A percentile compares a stretch with the other conserved stretches of the same genome.
phyloP scores from a whole-genome alignment of 2,329 filamentous ascomycete genomes.

The Paramyrothecium sp. region DNA sequence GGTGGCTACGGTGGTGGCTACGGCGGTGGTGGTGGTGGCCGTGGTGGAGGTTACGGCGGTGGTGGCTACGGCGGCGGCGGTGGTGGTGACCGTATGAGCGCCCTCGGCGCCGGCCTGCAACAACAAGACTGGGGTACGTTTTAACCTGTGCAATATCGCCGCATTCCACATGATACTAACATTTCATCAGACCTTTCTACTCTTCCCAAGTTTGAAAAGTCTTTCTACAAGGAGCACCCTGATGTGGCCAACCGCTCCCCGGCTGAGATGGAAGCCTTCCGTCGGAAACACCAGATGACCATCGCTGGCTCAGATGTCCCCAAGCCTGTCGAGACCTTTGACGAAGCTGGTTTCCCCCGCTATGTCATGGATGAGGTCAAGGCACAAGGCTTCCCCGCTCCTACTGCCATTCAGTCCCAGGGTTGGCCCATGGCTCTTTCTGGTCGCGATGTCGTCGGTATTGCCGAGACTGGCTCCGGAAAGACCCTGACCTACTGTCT shows the following conservation, averaged over 20 bases:
- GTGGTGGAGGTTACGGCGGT: conserved; percentile 32
- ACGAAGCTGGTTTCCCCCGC: conserved; percentile 93
- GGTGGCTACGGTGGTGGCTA: conserved; percentile 30
- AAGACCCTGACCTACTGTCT: conserved; percentile 99
- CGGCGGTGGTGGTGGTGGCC: conserved; percentile 30
- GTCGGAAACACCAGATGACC: conserved; percentile 80
- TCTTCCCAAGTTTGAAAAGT: conserved; percentile 97
- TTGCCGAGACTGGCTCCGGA: conserved; percentile 97
- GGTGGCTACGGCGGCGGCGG: conserved; percentile 36
- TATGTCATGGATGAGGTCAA: conserved; percentile 99
- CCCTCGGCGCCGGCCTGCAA: conserved; percentile 84
- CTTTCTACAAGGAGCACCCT: conserved; percentile 95
- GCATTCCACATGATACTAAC: conserved; percentile 18
- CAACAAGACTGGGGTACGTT: conserved; percentile 83
- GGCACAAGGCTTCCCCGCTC: conserved; percentile 90
- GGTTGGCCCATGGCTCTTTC: conserved; percentile 99
- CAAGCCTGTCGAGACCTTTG: conserved; percentile 93
- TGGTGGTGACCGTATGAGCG: conserved; percentile 78
- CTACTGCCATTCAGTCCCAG: conserved; percentile 96
- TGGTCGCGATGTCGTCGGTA: conserved; percentile 96
- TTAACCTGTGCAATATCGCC: background rate
- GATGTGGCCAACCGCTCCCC: conserved; percentile 72
- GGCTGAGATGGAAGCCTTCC: conserved; percentile 84
- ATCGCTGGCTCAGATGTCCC: conserved; percentile 79
- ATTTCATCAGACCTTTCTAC: conserved; percentile 62